Evolutionary conservation across 495 filamentous ascomycete genomes (phyloP).

Genomic region (Penicillium daleae): DNA sequence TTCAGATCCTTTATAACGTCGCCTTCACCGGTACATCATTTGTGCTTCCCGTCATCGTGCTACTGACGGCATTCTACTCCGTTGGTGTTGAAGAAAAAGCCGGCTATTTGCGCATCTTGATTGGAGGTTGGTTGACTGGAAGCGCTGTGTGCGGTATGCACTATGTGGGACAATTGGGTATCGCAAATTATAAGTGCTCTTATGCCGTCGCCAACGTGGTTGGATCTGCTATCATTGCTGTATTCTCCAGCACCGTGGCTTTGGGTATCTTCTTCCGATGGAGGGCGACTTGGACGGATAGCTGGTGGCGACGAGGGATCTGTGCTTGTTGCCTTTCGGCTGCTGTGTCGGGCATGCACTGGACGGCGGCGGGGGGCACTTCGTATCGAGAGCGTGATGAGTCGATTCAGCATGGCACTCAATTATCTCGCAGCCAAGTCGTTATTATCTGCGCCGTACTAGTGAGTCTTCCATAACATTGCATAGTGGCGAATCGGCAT

Average conservation of each 20-base stretch:
- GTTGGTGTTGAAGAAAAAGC: conserved; percentile 60
- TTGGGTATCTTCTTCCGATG: conserved; percentile 78
- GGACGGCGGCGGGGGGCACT: conserved; percentile 77
- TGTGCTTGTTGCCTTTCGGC: conserved; percentile 69
- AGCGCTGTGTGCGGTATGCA: conserved; percentile 85
- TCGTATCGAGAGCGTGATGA: conserved; percentile 54
- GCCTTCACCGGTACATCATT: conserved; percentile 78
- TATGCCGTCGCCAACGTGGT: conserved; percentile 63
- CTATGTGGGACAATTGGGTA: conserved; percentile 83
- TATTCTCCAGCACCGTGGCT: conserved; percentile 67
- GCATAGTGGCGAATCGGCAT: background rate
- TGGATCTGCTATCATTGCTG: conserved; percentile 72
- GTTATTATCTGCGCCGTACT: conserved; percentile 68
- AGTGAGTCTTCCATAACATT: conserved; percentile 51
- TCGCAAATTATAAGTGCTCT: conserved; percentile 70
- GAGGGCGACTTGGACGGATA: conserved; percentile 75
- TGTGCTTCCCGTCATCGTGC: conserved; percentile 75
- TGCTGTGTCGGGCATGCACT: conserved; percentile 87
- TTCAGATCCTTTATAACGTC: conserved; percentile 75
- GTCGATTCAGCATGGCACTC: conserved; percentile 30
- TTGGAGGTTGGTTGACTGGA: conserved; percentile 70
- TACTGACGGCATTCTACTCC: conserved; percentile 71
- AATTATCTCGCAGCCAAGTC: conserved; percentile 57
- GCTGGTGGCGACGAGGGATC: conserved; percentile 70
- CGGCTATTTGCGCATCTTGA: conserved; percentile 58